Base-by-base conservation (phyloP, 768 basidiomycete species). In the Tulasnella sp. region DNA sequence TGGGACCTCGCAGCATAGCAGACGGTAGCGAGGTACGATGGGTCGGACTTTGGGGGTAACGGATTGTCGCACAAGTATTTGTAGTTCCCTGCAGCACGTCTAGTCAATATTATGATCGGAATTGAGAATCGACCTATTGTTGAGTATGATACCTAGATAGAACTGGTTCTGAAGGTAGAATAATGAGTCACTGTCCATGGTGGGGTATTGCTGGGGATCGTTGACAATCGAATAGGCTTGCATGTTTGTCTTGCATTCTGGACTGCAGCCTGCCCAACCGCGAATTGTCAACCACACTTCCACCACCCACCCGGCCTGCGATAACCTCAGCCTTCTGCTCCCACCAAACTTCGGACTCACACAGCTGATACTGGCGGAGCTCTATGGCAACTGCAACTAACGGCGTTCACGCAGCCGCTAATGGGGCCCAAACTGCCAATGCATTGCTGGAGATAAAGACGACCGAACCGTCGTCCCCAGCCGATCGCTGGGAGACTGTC, bases 401-500 rank as follows among this genome's bases (percentile, higher is more conserved):
- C 62, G 62, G 62, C 62, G 34, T 40, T 74, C 39, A 74, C n/a
- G 21, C 31, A 40, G 10, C 73, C n/a, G 44, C 78, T 24, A 79
- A 73, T 79, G 78, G 71, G 38, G 56, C 44, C 78, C 48, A 39
- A 75, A 74, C 81, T 80, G 77, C 79, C 27, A 82, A 85, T 84
- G 75, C 81, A 84, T 79, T 76, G 74, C 36, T 68, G 40, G 79
- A 42, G 24, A 56, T 79, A 24, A 77, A 72, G 78, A 34, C 9
- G 36, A 56, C 71, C 39, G 52, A 79, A 34, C n/a, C 78, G 27
- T 27, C 39, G 8, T 44, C 71, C 36, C 94, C 94, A 39, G 87
- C 88, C 77, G 92, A 92, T 86, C 92, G 92, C 85, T 96, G 94
- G 94, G 94, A 96, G 86, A 90, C 92, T 7, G 86, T 94, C 82